A percentile compares a stretch with the other conserved stretches of the same genome.
phyloP scores from a whole-genome alignment of 495 filamentous ascomycete genomes.

The Talaromyces trachyspermus region DNA sequence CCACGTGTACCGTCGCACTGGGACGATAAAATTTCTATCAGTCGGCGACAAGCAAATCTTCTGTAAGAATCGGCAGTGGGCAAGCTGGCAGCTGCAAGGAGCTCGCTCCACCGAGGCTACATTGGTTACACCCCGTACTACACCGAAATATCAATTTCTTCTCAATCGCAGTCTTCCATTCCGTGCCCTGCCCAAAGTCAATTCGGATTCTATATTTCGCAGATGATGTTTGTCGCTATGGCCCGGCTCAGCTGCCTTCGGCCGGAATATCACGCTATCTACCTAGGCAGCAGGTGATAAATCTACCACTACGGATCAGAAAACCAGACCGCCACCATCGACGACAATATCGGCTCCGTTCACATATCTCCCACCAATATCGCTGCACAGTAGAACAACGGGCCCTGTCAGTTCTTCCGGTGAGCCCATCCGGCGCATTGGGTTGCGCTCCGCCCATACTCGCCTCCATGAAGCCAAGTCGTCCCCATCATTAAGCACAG shows the following conservation, averaged over 20 bases:
- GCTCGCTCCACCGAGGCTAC: too few relatives aligned
- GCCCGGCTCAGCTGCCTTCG: too few relatives aligned
- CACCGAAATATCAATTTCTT: too few relatives aligned
- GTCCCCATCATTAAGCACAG: conserved; percentile 63
- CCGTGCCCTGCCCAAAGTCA: too few relatives aligned
- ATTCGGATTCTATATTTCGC: too few relatives aligned
- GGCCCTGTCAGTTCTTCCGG: conserved; percentile 60
- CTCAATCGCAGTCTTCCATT: too few relatives aligned
- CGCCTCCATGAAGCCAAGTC: conserved; percentile 45
- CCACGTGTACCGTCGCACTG: neutral
- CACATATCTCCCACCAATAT: conserved; percentile 57
- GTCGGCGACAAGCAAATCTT: too few relatives aligned
- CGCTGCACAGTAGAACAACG: conserved; percentile 54
- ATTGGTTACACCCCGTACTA: too few relatives aligned
- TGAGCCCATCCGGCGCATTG: conserved; percentile 61
- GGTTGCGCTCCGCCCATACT: conserved; percentile 55
- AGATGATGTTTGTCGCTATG: too few relatives aligned
- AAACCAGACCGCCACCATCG: conserved; percentile 35
- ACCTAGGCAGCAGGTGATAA: too few relatives aligned
- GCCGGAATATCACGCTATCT: too few relatives aligned
- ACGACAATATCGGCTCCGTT: conserved; percentile 56
- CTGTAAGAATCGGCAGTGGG: too few relatives aligned
- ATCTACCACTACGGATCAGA: neutral
- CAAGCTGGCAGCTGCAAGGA: neutral
- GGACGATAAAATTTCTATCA: neutral